A percentile compares a stretch with the other conserved stretches of the same genome.
Conservation (phyloP, 2,329 filamentous ascomycete genomes). For the Cyclaneusma minus region DNA sequence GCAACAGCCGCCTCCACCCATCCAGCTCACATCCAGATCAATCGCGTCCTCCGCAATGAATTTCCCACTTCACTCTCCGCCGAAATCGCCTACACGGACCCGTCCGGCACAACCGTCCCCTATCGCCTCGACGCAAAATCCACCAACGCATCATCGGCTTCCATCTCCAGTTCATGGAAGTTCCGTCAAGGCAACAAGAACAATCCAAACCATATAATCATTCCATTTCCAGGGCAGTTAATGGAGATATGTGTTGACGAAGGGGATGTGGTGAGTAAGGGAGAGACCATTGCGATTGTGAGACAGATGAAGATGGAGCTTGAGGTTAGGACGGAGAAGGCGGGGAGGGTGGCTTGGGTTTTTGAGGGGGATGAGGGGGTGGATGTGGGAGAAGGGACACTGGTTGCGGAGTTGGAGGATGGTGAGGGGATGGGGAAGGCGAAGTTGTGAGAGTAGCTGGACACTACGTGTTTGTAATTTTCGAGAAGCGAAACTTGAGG, state of each 20-base stretch:
- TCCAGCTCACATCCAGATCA: slow-evolving; percentile 39
- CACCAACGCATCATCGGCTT: slow-evolving; percentile 29
- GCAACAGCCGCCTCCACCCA: slow-evolving; percentile 12
- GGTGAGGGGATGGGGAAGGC: not conserved
- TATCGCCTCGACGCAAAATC: slow-evolving; percentile 23
- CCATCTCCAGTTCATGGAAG: slow-evolving; percentile 27
- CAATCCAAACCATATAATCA: slow-evolving; percentile 33
- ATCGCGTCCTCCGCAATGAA: slow-evolving; percentile 39
- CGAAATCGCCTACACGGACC: slow-evolving; percentile 30
- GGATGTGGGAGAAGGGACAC: slow-evolving; percentile 13
- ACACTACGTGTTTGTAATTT: too few species aligned
- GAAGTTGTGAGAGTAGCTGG: not conserved
- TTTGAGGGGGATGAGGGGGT: slow-evolving; percentile 15
- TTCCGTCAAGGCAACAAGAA: slow-evolving; percentile 32
- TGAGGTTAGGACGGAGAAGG: slow-evolving; percentile 30
- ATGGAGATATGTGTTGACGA: slow-evolving; percentile 41
- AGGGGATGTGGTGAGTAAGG: slow-evolving; percentile 30
- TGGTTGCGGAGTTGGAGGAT: slow-evolving; percentile 11
- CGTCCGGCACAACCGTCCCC: slow-evolving; percentile 28
- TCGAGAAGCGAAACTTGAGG: too few species aligned
- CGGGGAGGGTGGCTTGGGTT: slow-evolving; percentile 11
- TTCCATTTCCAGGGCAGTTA: slow-evolving; percentile 42
- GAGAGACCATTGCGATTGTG: slow-evolving; percentile 39
- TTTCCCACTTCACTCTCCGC: slow-evolving; percentile 39
- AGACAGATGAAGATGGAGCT: slow-evolving; percentile 58